phyloP scores from a whole-genome alignment of 768 basidiomycete species.

The Phaeotremella skinneri region DNA sequence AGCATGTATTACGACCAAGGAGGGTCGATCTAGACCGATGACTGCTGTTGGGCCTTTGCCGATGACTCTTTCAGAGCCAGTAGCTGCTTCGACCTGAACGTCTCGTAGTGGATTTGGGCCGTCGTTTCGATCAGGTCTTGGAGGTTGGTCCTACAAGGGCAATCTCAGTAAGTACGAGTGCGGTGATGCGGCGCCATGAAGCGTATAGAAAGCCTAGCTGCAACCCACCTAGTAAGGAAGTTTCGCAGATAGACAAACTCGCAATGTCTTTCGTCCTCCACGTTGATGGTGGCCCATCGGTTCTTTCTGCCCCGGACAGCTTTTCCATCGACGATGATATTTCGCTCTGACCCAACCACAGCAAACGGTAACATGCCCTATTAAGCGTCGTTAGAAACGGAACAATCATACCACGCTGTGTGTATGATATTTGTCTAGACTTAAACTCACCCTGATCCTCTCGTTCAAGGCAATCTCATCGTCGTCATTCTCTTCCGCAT shows the following conservation, averaged over 20 bases:
- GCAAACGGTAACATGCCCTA: slow-evolving; percentile 95
- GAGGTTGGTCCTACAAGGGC: slow-evolving; percentile 72
- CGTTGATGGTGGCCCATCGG: slow-evolving; percentile 97
- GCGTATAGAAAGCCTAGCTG: neutral
- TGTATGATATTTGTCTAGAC: no score
- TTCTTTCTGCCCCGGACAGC: slow-evolving; percentile 93
- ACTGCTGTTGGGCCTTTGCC: slow-evolving; percentile 41
- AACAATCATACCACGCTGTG: neutral
- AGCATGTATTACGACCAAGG: no score
- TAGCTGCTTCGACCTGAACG: slow-evolving; percentile 97
- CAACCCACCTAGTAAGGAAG: slow-evolving; percentile 79
- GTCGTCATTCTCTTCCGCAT: slow-evolving; percentile 90
- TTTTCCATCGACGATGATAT: slow-evolving; percentile 93
- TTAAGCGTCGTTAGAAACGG: neutral
- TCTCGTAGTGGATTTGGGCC: slow-evolving; percentile 98
- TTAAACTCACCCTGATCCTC: slow-evolving; percentile 70
- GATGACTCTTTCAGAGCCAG: slow-evolving; percentile 95
- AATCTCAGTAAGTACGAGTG: neutral
- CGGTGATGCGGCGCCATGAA: neutral
- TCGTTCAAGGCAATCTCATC: slow-evolving; percentile 90
- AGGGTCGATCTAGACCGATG: neutral
- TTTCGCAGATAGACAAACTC: slow-evolving; percentile 96
- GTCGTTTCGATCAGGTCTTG: slow-evolving; percentile 99
- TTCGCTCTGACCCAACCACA: slow-evolving; percentile 93
- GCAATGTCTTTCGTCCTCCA: slow-evolving; percentile 94